These are phyloP conservation scores for Fusarium sp. DNA, from an alignment of 2,329 filamentous ascomycete species.

Conservation along the genomic window DNA sequence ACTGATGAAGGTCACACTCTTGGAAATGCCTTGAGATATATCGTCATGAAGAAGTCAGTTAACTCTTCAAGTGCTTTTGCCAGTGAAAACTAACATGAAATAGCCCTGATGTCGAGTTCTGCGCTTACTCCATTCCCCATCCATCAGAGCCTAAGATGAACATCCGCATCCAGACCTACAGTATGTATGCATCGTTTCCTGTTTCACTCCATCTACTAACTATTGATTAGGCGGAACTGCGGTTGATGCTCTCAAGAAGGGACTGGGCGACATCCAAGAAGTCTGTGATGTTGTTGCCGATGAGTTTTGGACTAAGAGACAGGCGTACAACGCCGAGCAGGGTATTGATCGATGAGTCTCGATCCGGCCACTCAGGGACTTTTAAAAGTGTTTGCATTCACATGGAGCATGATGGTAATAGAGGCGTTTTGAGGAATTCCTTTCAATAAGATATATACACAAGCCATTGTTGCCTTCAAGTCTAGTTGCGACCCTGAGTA, in stretches of 20 bases:
- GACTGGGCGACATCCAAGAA: constrained; percentile 87
- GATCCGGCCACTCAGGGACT: constrained; percentile 9
- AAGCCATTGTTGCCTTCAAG: constrained; percentile 44
- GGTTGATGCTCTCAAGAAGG: constrained; percentile 89
- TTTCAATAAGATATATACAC: constrained; percentile 56
- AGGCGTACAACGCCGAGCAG: constrained; percentile 54
- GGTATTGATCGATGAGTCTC: constrained; percentile 51
- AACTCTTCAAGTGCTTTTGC: neutral
- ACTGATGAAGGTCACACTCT: constrained; percentile 94
- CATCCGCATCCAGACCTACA: constrained; percentile 95
- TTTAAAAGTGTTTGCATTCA: constrained; percentile 40
- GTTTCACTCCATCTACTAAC: constrained; percentile 6
- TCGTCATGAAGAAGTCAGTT: constrained; percentile 96
- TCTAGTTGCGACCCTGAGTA: constrained; percentile 69
- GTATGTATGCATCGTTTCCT: constrained; percentile 65
- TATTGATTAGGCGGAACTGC: constrained; percentile 77
- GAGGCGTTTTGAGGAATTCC: constrained; percentile 52
- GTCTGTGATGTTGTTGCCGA: constrained; percentile 95
- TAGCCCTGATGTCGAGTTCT: constrained; percentile 97
- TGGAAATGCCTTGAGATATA: constrained; percentile 91
- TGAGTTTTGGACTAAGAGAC: constrained; percentile 78
- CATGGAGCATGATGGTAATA: constrained; percentile 46
- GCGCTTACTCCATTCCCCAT: constrained; percentile 97
- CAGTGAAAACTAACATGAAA: constrained; percentile 15
- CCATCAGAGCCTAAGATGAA: constrained; percentile 98